Percentiles rank a stretch among this genome's conserved stretches.
These are phyloP conservation scores for Elongisporangium senticosum DNA, from an alignment of 352 stramenopile species.

Conservation along the genomic window DNA sequence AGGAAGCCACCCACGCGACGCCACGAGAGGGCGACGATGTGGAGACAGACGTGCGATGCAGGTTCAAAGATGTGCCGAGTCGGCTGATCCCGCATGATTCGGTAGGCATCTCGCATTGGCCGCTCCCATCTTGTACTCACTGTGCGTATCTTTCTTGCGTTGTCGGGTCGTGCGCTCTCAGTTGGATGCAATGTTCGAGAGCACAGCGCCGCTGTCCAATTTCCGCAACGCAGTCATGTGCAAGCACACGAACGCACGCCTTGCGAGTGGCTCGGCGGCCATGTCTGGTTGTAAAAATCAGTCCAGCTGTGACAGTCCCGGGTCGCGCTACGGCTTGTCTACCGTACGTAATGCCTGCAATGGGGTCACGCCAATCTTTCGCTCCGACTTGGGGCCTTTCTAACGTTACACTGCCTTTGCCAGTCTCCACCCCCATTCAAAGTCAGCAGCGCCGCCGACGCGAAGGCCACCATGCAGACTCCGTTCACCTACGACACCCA, in stretches of 20 bases:
- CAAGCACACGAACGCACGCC: constrained; percentile 57
- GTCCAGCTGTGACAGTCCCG: not conserved
- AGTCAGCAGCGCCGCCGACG: constrained; percentile 32
- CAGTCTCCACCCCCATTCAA: constrained; percentile 34
- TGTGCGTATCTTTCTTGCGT: constrained; percentile 10
- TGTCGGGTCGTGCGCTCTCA: constrained; percentile 8
- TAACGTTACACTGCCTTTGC: not conserved
- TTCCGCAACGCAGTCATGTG: constrained; percentile 61
- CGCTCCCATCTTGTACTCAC: not conserved
- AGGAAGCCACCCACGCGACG: constrained; percentile 20
- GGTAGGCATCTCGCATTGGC: constrained; percentile 17
- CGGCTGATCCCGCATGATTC: constrained; percentile 46
- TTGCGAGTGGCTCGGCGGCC: constrained; percentile 6
- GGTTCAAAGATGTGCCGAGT: constrained; percentile 36
- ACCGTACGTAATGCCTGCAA: not conserved
- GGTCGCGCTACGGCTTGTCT: constrained; percentile 1
- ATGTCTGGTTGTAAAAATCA: constrained; percentile 7
- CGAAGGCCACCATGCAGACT: constrained; percentile 51
- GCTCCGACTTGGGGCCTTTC: not conserved
- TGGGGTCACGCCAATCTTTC: not conserved
- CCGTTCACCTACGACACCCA: constrained; percentile 51
- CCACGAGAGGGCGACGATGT: constrained; percentile 1
- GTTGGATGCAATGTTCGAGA: constrained; percentile 59
- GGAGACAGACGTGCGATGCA: constrained; percentile 9
- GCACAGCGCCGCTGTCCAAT: constrained; percentile 37